A percentile compares a stretch with the other conserved stretches of the same genome.
Evolutionary conservation across 2,329 filamentous ascomycete species (phyloP).

Genomic region (Penicillium sp.): DNA sequence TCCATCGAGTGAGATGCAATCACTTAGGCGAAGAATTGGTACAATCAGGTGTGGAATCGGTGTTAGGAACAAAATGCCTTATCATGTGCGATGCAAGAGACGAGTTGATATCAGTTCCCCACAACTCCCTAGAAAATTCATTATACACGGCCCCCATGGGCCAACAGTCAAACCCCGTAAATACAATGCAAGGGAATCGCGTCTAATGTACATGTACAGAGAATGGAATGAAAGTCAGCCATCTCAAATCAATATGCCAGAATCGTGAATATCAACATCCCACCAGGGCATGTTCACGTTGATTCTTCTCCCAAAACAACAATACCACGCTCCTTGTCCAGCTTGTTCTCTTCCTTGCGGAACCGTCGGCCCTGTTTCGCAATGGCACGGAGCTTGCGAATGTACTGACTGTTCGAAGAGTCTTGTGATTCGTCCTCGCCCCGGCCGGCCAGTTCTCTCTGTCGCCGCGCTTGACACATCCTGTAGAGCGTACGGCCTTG

Average conservation of each 20-base stretch:
- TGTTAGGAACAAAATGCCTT: too few species aligned
- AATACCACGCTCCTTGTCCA: slow-evolving; percentile 48
- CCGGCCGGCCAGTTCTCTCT: slow-evolving; percentile 39
- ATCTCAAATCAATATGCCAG: background rate
- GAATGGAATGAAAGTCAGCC: background rate
- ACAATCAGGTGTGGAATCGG: too few species aligned
- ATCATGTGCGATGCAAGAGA: background rate
- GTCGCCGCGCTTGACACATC: slow-evolving; percentile 57
- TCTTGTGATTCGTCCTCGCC: slow-evolving; percentile 44
- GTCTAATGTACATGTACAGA: background rate
- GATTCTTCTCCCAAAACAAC: slow-evolving; percentile 25
- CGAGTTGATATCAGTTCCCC: background rate
- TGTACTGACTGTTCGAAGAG: slow-evolving; percentile 47
- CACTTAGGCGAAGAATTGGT: background rate
- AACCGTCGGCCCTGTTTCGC: slow-evolving; percentile 58
- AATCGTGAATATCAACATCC: background rate
- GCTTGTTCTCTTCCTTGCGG: slow-evolving; percentile 54
- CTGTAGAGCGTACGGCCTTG: slow-evolving; percentile 55
- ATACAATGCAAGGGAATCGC: background rate
- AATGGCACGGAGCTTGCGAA: slow-evolving; percentile 37
- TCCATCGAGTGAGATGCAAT: too few species aligned
- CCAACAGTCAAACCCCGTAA: background rate
- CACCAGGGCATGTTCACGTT: background rate
- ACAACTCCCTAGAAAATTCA: background rate
- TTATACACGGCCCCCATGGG: background rate